Base-by-base conservation (phyloP, 176 grass and related monocot species). In the Hordeum marinum region DNA sequence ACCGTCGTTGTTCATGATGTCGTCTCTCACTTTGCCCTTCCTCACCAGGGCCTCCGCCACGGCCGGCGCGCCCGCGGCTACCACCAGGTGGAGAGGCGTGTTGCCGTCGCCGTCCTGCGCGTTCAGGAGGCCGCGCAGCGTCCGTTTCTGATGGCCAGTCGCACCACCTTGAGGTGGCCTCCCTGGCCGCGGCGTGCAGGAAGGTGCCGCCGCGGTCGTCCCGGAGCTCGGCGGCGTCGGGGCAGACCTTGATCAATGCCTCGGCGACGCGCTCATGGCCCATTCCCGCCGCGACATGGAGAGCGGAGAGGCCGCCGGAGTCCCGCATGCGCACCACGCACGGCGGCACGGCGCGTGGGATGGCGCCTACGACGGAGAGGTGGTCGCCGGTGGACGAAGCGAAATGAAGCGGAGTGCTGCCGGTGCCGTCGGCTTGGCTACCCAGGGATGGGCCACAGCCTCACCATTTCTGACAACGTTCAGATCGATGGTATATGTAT, bases 221-320 rank as follows among this genome's bases (percentile, higher is more conserved):
- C 1, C 72, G 52, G 15, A 88, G 50, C 39, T 78, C 80, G 15
- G 36, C 73, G 37, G 72, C 72, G 15, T 40, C 71, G 2, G 85
- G 79, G 10, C 1, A 46, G 24, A 1, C 15, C 9, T 3, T 0
- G 0, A 82, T 7, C 3, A 88, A 1, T 0, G 37, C n/a, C 73
- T 40, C 0, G 2, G 61, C 40, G 6, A 83, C n/a, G 2, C n/a
- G 0, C n/a, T 4, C 27, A 8, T 88, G 86, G 1, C 86, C 86
- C 86, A 78, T 58, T 11, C n/a, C 40, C 1, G 80, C 80, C 31
- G 86, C 75, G 17, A 88, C 55, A 12, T 88, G 80, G 1, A 83
- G 54, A 0, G 80, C 86, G 0, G 80, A 78, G 21, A 83, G 40
- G 4, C 80, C 73, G 3, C 17, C 23, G 6, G 17, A 18, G 21